These are phyloP conservation scores for Calonectria ilicicola DNA, from an alignment of 2,329 filamentous ascomycete genomes.

Conservation along the genomic window DNA sequence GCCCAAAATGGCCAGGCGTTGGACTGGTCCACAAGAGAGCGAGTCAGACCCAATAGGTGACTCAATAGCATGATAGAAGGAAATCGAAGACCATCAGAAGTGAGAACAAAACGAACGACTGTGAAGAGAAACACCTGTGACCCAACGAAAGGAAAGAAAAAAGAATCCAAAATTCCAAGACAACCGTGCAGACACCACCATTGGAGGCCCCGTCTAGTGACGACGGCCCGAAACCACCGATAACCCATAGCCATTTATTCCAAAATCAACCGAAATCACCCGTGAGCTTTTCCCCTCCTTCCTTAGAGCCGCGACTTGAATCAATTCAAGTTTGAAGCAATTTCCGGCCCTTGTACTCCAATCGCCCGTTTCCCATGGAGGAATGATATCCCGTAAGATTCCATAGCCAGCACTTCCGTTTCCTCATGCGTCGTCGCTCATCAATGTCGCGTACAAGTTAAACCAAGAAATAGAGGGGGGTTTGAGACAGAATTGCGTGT, in stretches of 20 bases:
- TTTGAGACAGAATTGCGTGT: background rate
- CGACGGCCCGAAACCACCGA: background rate
- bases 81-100: background rate
- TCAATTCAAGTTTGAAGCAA: constrained; percentile 7
- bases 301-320: background rate
- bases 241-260: background rate
- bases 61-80: background rate
- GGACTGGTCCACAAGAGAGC: background rate
- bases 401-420: constrained; percentile 15
- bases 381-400: background rate
- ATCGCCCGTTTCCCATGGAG: constrained; percentile 7
- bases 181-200: constrained; percentile 5
- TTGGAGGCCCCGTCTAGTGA: background rate
- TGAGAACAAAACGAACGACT: background rate
- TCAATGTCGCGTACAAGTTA: constrained; percentile 10
- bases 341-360: constrained; percentile 14
- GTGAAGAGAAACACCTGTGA: background rate
- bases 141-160: background rate
- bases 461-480: background rate
- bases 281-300: background rate
- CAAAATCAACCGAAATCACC: background rate
- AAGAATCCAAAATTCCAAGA: background rate
- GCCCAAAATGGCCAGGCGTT: background rate
- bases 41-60: background rate
- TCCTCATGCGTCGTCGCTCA: constrained; percentile 31